A percentile compares a stretch with the other conserved stretches of the same genome.
Evolutionary conservation across 257 asterid genomes (phyloP).

Genomic region (Solanum chiquidenum): DNA sequence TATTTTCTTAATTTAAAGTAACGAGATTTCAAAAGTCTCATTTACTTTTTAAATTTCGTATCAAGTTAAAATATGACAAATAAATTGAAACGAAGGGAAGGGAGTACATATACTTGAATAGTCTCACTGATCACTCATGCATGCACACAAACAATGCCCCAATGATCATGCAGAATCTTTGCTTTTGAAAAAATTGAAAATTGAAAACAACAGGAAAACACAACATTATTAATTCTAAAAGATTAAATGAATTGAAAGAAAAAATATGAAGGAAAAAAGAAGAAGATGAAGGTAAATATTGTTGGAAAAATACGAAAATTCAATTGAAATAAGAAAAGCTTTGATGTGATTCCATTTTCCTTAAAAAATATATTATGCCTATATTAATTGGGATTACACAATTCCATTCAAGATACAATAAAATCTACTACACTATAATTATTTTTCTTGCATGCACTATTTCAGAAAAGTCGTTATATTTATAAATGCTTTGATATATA

Average conservation of each 20-base stretch:
- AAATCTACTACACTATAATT: not conserved
- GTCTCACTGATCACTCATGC: not conserved
- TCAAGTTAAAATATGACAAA: too few relatives aligned
- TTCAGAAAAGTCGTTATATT: not conserved
- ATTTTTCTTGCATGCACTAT: not conserved
- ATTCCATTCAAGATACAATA: too few relatives aligned
- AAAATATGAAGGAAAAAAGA: not conserved
- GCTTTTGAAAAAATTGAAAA: not conserved
- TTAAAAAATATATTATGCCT: too few relatives aligned
- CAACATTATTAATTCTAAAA: not conserved
- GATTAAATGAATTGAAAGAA: not conserved
- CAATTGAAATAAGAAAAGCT: not conserved
- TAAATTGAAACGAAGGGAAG: rapidly evolving
- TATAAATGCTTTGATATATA: not conserved
- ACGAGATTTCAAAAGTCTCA: too few relatives aligned
- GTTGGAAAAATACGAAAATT: not conserved
- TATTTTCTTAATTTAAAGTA: too few relatives aligned
- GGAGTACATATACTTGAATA: not conserved
- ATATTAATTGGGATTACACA: too few relatives aligned
- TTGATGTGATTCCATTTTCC: not conserved
- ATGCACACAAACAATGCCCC: not conserved
- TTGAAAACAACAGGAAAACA: not conserved
- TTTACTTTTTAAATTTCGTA: too few relatives aligned
- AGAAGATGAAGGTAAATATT: not conserved
- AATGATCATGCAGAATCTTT: not conserved